phyloP scores from a whole-genome alignment of 78 protist genomes.

The Protostelium mycophagum region DNA sequence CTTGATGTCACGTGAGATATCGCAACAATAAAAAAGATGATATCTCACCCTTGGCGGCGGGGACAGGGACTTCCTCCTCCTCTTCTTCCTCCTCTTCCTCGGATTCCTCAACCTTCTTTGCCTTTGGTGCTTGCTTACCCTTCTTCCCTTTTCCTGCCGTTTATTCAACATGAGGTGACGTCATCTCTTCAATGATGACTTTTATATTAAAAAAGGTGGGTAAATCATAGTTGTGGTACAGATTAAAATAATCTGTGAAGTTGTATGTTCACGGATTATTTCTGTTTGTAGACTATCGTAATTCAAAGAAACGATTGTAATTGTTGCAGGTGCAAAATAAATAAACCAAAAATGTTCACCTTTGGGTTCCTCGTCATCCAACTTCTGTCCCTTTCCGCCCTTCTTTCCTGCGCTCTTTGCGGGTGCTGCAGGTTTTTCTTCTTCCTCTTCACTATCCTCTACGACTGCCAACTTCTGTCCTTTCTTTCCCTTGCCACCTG shows the following conservation, averaged over 20 bases:
- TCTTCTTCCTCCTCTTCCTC: constrained; percentile 29
- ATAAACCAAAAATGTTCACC: no score
- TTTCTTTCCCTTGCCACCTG: no score
- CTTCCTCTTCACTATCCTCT: background rate
- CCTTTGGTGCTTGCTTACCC: constrained; percentile 26
- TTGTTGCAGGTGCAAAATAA: no score
- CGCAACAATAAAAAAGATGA: no score
- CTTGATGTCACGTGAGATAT: no score
- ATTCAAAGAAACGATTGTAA: no score
- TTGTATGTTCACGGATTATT: no score
- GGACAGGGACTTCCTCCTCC: constrained; percentile 49
- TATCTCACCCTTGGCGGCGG: constrained; percentile 37
- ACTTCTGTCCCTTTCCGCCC: background rate
- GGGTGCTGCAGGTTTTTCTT: background rate
- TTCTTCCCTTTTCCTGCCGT: constrained; percentile 39
- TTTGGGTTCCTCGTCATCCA: background rate
- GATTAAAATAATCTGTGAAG: no score
- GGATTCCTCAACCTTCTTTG: constrained; percentile 1
- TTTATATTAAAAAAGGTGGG: no score
- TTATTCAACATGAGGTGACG: constrained; percentile 2
- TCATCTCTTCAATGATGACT: background rate
- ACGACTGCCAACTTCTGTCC: background rate
- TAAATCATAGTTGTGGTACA: no score
- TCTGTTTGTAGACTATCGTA: no score
- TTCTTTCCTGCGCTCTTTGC: background rate